phyloP scores from a whole-genome alignment of 2,329 filamentous ascomycete genomes.

The Monascus ruber region DNA sequence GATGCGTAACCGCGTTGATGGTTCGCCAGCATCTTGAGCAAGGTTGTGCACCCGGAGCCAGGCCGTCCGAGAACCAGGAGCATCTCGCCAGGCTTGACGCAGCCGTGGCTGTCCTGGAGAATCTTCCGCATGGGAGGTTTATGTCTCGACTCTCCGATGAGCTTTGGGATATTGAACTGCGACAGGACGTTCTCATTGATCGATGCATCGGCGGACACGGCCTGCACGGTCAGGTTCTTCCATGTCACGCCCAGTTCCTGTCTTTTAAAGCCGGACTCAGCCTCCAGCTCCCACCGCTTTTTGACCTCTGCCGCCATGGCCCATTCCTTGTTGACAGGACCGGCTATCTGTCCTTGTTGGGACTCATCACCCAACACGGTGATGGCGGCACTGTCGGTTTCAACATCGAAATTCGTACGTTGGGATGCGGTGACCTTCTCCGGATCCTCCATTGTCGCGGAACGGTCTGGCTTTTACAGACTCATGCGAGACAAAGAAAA shows the following conservation, averaged over 20 bases:
- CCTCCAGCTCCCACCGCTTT: conserved; percentile 32
- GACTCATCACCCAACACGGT: not conserved
- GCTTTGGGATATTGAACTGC: conserved; percentile 45
- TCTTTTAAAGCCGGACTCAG: conserved; percentile 36
- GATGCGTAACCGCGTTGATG: conserved; percentile 47
- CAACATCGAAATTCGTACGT: not conserved
- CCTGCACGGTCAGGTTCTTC: conserved; percentile 53
- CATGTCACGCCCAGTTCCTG: conserved; percentile 53
- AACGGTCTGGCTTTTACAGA: too few relatives aligned
- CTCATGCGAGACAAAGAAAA: not conserved
- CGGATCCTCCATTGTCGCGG: too few relatives aligned
- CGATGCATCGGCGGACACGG: conserved; percentile 49
- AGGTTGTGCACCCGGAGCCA: conserved; percentile 58
- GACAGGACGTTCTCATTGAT: conserved; percentile 55
- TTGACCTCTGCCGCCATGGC: conserved; percentile 39
- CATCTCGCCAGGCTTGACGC: conserved; percentile 63
- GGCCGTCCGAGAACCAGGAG: conserved; percentile 57
- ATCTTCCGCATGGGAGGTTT: conserved; percentile 54
- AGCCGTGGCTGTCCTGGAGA: conserved; percentile 54
- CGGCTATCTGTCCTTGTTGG: not conserved
- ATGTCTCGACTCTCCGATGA: conserved; percentile 41
- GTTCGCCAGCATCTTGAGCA: conserved; percentile 60
- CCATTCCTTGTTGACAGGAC: conserved; percentile 35
- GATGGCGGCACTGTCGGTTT: conserved; percentile 1
- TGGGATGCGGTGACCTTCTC: too few relatives aligned